phyloP scores from a whole-genome alignment of 2,329 filamentous ascomycete species.

The Penicillium occitanis region DNA sequence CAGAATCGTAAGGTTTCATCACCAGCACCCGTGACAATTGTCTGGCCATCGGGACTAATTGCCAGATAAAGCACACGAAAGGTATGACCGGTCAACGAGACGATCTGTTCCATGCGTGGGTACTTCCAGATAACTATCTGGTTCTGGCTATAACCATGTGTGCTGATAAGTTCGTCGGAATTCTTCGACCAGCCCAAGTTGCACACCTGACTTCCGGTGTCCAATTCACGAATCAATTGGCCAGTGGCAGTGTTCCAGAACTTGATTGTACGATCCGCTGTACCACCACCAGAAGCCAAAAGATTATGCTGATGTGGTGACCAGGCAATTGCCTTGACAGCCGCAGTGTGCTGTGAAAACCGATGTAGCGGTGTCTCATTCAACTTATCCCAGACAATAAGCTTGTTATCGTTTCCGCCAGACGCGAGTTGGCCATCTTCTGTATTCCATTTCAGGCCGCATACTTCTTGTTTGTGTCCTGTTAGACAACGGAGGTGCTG shows the following conservation, averaged over 20 bases:
- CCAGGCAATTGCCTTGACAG: conserved; percentile 97
- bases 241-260: conserved; percentile 96
- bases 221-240: conserved; percentile 77
- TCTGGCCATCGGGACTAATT: conserved; percentile 93
- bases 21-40: conserved; percentile 91
- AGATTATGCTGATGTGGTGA: conserved; percentile 93
- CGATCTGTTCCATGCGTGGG: conserved; percentile 95
- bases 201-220: conserved; percentile 98
- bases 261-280: conserved; percentile 92
- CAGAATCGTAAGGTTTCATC: conserved; percentile 96
- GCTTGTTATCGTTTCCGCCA: conserved; percentile 96
- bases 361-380: conserved; percentile 90
- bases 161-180: conserved; percentile 95
- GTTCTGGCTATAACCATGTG: conserved; percentile 96
- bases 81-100: conserved; percentile 91
- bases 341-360: conserved; percentile 90
- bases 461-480: conserved; percentile 97
- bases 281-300: conserved; percentile 93
- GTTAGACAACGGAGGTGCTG: conserved; percentile 85
- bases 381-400: conserved; percentile 97
- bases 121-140: conserved; percentile 99
- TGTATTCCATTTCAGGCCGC: conserved; percentile 93
- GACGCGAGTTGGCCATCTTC: conserved; percentile 93
- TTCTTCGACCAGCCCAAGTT: conserved; percentile 97
- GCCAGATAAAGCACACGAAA: conserved; percentile 94